Evolutionary conservation across 1,284 basidiomycete genomes (phyloP).

Genomic region (Megacollybia platyphylla): DNA sequence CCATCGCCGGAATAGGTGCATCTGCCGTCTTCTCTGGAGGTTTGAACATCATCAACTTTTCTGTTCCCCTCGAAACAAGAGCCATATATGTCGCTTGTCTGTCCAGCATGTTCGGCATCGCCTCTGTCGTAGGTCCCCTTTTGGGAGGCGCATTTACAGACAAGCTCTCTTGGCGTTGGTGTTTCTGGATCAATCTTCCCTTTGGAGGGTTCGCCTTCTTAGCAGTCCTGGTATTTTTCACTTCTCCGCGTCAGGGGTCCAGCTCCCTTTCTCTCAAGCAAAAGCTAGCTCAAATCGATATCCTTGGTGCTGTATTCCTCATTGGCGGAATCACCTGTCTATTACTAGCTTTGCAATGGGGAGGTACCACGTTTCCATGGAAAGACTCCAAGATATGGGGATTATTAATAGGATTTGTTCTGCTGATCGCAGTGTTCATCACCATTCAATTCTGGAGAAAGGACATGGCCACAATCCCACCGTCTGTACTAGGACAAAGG

Average conservation of each 20-base stretch:
- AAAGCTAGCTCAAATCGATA: constrained; percentile 8
- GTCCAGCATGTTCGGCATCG: not conserved
- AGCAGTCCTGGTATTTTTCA: not conserved
- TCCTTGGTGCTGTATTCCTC: constrained; percentile 8
- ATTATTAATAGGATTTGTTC: constrained; percentile 9
- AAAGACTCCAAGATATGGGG: constrained; percentile 6
- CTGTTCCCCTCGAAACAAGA: not conserved
- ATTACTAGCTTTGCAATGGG: constrained; percentile 11
- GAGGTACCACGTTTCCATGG: constrained; percentile 10
- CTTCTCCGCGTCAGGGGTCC: not conserved
- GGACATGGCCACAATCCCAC: constrained; percentile 9
- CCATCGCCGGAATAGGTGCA: not conserved
- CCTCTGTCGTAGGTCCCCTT: not conserved
- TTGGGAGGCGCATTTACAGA: not conserved
- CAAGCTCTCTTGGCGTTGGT: not conserved
- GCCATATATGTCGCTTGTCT: not conserved
- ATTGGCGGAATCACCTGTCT: constrained; percentile 7
- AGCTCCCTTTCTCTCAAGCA: constrained; percentile 3
- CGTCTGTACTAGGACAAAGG: constrained; percentile 8
- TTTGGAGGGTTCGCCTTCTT: not conserved
- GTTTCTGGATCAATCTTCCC: not conserved
- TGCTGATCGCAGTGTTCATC: constrained; percentile 8
- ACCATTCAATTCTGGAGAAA: constrained; percentile 7
- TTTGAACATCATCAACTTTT: not conserved
- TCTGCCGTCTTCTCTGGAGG: not conserved